Conservation (phyloP, 2,329 filamentous ascomycete species). For the Coccinonectria pachysandricola region DNA sequence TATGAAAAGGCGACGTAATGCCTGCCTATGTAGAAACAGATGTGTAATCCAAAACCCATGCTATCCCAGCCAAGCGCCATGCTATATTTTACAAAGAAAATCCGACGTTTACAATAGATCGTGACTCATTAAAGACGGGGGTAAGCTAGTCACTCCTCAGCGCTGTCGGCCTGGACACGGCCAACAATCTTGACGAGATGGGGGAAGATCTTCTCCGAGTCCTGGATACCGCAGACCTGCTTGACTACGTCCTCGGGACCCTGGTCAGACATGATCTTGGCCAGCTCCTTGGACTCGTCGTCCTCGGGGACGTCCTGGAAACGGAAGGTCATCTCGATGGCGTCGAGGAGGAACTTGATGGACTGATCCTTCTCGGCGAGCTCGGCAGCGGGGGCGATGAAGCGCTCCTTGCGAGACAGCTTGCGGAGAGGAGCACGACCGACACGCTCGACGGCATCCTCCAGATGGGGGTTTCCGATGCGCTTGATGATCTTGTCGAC, state of each 20-base stretch:
- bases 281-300: slow-evolving; percentile 77
- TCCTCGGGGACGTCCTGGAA: slow-evolving; percentile 94
- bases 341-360: slow-evolving; percentile 64
- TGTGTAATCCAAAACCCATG: slow-evolving; percentile 5
- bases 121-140: neutral
- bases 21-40: no score
- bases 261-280: slow-evolving; percentile 71
- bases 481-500: slow-evolving; percentile 85
- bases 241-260: slow-evolving; percentile 63
- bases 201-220: slow-evolving; percentile 65
- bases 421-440: slow-evolving; percentile 91
- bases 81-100: slow-evolving; percentile 10
- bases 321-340: slow-evolving; percentile 82
- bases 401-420: slow-evolving; percentile 88
- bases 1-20: no score
- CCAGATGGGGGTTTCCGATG: slow-evolving; percentile 86
- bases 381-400: slow-evolving; percentile 84
- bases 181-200: slow-evolving; percentile 68
- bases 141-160: slow-evolving; percentile 30
- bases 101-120: no score
- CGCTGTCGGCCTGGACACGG: slow-evolving; percentile 63
- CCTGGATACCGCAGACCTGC: slow-evolving; percentile 73
- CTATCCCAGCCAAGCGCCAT: slow-evolving; percentile 16
- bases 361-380: slow-evolving; percentile 71
- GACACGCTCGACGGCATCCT: slow-evolving; percentile 90